These are phyloP conservation scores for Geoglossum cookeanum DNA, from an alignment of 2,329 filamentous ascomycete genomes.

Conservation along the genomic window DNA sequence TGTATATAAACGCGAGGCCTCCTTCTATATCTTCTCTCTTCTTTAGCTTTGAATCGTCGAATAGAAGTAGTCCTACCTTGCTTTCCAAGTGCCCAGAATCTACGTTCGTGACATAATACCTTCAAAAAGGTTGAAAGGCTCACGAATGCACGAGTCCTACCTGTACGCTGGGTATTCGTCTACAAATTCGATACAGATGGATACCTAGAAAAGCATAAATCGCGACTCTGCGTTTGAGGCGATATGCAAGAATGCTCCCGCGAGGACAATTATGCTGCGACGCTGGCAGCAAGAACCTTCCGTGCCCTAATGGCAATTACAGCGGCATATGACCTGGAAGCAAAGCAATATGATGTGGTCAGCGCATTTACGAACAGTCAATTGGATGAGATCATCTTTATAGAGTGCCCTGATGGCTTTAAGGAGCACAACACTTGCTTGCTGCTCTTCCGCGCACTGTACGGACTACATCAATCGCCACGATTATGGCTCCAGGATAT, in stretches of 20 bases:
- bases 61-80: too few relatives aligned
- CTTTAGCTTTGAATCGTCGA: too few relatives aligned
- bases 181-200: slow-evolving; percentile 15
- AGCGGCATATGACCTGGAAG: slow-evolving; percentile 10
- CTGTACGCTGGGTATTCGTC: slow-evolving; percentile 13
- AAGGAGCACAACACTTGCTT: slow-evolving; percentile 3
- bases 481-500: slow-evolving; percentile 14
- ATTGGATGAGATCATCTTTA: slow-evolving; percentile 7
- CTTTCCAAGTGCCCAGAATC: too few relatives aligned
- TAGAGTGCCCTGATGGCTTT: slow-evolving; percentile 9
- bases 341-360: slow-evolving; percentile 10
- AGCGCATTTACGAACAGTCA: slow-evolving; percentile 13
- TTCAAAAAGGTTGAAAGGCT: too few relatives aligned
- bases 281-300: slow-evolving; percentile 9
- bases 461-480: slow-evolving; percentile 16
- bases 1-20: too few relatives aligned
- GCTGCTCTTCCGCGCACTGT: slow-evolving; percentile 12
- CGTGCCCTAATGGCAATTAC: slow-evolving; percentile 11
- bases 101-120: too few relatives aligned
- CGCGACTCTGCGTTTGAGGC: slow-evolving; percentile 11
- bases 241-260: slow-evolving; percentile 8
- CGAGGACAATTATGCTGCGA: slow-evolving; percentile 9
- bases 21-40: too few relatives aligned
- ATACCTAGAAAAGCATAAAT: slow-evolving; percentile 11
- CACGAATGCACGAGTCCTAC: neutral